A percentile compares a stretch with the other conserved stretches of the same genome.
phyloP scores from a whole-genome alignment of 345 rosid genomes.

The Murraya paniculata region DNA sequence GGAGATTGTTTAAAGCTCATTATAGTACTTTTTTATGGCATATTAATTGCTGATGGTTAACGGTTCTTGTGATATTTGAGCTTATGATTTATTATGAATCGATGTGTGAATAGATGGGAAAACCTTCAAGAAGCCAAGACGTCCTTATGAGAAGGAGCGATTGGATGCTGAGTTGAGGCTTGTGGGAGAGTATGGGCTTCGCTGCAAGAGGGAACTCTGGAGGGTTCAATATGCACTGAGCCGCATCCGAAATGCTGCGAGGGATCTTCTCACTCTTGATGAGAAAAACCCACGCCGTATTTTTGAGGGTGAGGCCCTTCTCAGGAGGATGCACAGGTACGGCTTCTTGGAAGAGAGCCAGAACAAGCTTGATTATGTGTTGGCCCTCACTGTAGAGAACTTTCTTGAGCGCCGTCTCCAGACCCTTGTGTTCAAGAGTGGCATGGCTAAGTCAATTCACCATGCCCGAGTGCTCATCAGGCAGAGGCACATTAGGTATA shows the following conservation, averaged over 20 bases:
- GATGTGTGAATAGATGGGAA: constrained; percentile 26
- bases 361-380: constrained; percentile 41
- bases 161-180: constrained; percentile 33
- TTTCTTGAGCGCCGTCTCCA: constrained; percentile 43
- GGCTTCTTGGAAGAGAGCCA: constrained; percentile 38
- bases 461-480: constrained; percentile 42
- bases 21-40: background rate
- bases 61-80: background rate
- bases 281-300: constrained; percentile 41
- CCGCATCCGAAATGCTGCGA: constrained; percentile 36
- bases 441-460: constrained; percentile 31
- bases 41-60: background rate
- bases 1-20: background rate
- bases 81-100: background rate
- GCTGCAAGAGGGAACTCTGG: constrained; percentile 43
- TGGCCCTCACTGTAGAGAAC: constrained; percentile 42
- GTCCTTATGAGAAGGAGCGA: constrained; percentile 42
- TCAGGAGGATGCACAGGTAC: constrained; percentile 37
- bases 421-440: constrained; percentile 37
- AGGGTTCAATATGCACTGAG: constrained; percentile 43
- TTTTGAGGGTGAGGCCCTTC: constrained; percentile 40
- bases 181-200: constrained; percentile 39
- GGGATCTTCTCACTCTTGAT: constrained; percentile 35
- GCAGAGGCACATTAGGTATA: constrained; percentile 43
- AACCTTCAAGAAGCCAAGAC: constrained; percentile 39